Conservation (phyloP, 129 eudicot genomes). For the Dittrichia graveolens region DNA sequence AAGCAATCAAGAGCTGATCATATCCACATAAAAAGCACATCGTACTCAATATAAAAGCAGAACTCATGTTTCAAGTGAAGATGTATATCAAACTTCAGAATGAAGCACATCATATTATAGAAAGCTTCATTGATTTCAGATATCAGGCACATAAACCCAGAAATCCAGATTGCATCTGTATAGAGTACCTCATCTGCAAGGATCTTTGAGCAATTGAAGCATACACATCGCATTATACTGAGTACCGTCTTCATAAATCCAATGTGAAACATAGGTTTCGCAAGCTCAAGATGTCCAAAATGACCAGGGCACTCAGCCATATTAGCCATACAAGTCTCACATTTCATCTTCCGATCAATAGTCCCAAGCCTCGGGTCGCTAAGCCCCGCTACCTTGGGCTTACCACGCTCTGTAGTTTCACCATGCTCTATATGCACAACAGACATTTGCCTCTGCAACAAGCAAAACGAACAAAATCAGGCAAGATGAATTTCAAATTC, state of each 20-base stretch:
- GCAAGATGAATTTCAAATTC: not conserved
- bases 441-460: conserved; percentile 93
- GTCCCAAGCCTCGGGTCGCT: conserved; percentile 95
- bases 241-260: conserved; percentile 95
- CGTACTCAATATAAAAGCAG: conserved; percentile 1
- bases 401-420: conserved; percentile 93
- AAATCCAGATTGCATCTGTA: not conserved
- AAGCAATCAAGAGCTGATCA: not conserved
- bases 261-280: conserved; percentile 94
- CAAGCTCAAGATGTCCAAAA: conserved; percentile 98
- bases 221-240: conserved; percentile 88
- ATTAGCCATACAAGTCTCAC: conserved; percentile 94
- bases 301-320: conserved; percentile 99
- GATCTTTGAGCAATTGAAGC: conserved; percentile 97
- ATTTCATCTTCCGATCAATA: conserved; percentile 86
- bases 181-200: conserved; percentile 78
- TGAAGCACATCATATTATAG: not conserved
- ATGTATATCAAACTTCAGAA: not conserved
- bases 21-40: conserved; percentile 10
- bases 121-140: not conserved
- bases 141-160: conserved; percentile 9
- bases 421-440: conserved; percentile 91
- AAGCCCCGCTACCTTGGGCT: conserved; percentile 85
- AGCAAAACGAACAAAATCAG: conserved; percentile 1
- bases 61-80: conserved; percentile 8